Conservation (phyloP, 1,284 basidiomycete genomes). For the Cutaneotrichosporon sp. region DNA sequence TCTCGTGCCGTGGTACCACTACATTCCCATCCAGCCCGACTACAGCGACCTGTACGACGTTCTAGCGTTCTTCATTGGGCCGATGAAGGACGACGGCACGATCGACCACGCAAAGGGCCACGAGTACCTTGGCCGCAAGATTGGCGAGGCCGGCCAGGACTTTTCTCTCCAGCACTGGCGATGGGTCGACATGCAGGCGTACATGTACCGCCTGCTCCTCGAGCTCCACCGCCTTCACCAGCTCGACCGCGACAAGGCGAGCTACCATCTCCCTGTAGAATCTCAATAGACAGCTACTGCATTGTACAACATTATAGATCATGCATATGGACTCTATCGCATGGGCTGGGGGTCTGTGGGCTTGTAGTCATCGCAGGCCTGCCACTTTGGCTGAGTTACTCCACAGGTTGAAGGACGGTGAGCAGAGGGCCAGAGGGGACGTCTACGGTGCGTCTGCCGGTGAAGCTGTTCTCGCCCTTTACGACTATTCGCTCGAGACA, state of each 20-base stretch:
- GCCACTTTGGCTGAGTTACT: too few species aligned
- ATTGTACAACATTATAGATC: background rate
- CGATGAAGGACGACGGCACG: constrained; percentile 36
- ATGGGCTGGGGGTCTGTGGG: too few species aligned
- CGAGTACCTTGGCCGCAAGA: constrained; percentile 50
- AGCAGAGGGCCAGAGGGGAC: too few species aligned
- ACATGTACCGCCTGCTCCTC: constrained; percentile 46
- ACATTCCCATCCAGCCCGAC: constrained; percentile 50
- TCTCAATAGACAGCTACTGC: background rate
- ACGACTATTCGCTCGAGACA: background rate
- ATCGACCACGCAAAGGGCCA: constrained; percentile 42
- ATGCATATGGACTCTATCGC: background rate
- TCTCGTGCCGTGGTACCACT: constrained; percentile 47
- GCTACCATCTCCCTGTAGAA: constrained; percentile 9
- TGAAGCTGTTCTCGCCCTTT: too few species aligned
- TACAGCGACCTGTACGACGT: constrained; percentile 52
- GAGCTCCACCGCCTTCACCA: constrained; percentile 41
- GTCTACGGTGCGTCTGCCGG: too few species aligned
- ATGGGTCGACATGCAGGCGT: constrained; percentile 51
- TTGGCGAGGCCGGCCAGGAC: constrained; percentile 49
- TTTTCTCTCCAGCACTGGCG: constrained; percentile 51
- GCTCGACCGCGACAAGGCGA: constrained; percentile 35
- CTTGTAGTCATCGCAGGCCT: too few species aligned
- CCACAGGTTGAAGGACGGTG: too few species aligned
- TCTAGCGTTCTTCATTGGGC: constrained; percentile 50